These are phyloP conservation scores for Pascua guehoae DNA, from an alignment of 1,284 basidiomycete genomes.

Conservation along the genomic window DNA sequence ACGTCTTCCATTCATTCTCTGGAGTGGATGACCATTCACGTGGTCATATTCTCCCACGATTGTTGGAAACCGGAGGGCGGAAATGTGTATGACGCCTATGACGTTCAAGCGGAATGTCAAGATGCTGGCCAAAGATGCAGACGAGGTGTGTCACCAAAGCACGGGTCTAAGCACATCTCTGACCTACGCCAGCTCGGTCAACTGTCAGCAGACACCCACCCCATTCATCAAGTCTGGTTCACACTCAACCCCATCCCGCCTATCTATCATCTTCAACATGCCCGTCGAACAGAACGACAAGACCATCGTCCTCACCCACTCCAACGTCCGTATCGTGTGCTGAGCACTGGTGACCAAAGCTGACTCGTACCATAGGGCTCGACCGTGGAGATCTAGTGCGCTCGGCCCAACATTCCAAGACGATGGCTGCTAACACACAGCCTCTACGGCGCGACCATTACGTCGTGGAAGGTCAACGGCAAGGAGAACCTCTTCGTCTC, in stretches of 20 bases:
- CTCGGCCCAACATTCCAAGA: neutral
- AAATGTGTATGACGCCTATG: too few species aligned
- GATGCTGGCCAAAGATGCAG: too few species aligned
- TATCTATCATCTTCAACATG: slow-evolving; percentile 25
- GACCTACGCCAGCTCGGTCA: neutral
- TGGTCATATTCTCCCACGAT: too few species aligned
- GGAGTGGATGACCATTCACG: too few species aligned
- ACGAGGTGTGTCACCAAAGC: too few species aligned
- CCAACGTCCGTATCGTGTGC: slow-evolving; percentile 28
- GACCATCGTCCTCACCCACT: slow-evolving; percentile 37
- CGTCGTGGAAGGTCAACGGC: slow-evolving; percentile 51
- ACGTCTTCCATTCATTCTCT: too few species aligned
- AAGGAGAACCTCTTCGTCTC: slow-evolving; percentile 73
- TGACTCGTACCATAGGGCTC: slow-evolving; percentile 57
- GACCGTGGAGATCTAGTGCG: slow-evolving; percentile 59
- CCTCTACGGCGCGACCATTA: slow-evolving; percentile 70
- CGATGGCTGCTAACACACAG: slow-evolving; percentile 18
- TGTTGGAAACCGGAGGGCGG: too few species aligned
- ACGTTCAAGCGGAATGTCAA: too few species aligned
- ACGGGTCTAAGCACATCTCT: too few species aligned
- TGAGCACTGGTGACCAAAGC: neutral
- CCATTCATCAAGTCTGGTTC: neutral
- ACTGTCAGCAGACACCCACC: neutral
- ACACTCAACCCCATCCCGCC: too few species aligned
- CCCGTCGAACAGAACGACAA: slow-evolving; percentile 43